These are phyloP conservation scores for Auriculariales sp. DNA, from an alignment of 768 basidiomycete genomes.

Conservation along the genomic window DNA sequence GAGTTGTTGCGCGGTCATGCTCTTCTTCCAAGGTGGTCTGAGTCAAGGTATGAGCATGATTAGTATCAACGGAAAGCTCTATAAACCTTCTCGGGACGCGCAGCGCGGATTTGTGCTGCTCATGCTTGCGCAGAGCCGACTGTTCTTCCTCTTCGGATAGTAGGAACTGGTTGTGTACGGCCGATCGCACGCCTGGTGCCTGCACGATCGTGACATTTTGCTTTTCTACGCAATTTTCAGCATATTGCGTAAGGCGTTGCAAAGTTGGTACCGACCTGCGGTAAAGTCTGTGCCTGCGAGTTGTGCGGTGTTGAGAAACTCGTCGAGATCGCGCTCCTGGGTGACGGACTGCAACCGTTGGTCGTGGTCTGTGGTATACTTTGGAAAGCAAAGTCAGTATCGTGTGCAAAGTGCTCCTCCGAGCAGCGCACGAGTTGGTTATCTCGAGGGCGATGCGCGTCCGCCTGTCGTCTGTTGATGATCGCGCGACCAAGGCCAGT, in stretches of 20 bases:
- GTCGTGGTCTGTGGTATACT: conserved; percentile 72
- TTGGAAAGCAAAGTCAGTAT: conserved; percentile 1
- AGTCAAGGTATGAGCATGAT: neutral
- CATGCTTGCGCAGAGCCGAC: conserved; percentile 57
- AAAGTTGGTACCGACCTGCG: conserved; percentile 50
- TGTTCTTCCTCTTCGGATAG: conserved; percentile 72
- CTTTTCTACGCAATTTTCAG: conserved; percentile 28
- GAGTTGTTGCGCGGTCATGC: conserved; percentile 60
- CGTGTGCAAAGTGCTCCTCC: neutral
- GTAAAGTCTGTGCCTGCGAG: conserved; percentile 92
- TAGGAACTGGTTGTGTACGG: conserved; percentile 67
- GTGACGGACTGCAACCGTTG: conserved; percentile 79
- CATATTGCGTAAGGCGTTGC: neutral
- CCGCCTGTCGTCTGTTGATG: conserved; percentile 80
- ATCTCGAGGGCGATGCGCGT: conserved; percentile 44
- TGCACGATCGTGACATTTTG: conserved; percentile 69
- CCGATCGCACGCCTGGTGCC: conserved; percentile 17
- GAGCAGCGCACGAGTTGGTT: conserved; percentile 46
- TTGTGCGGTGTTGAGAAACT: conserved; percentile 89
- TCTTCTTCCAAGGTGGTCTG: conserved; percentile 76
- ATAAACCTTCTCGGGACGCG: conserved; percentile 58
- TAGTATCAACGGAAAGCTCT: neutral
- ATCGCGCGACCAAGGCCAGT: conserved; percentile 86
- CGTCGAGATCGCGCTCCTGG: conserved; percentile 89
- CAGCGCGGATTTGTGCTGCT: conserved; percentile 55